A percentile compares a stretch with the other conserved stretches of the same genome.
phyloP scores from a whole-genome alignment of 1,284 basidiomycete genomes.

The Schizophyllum amplum region DNA sequence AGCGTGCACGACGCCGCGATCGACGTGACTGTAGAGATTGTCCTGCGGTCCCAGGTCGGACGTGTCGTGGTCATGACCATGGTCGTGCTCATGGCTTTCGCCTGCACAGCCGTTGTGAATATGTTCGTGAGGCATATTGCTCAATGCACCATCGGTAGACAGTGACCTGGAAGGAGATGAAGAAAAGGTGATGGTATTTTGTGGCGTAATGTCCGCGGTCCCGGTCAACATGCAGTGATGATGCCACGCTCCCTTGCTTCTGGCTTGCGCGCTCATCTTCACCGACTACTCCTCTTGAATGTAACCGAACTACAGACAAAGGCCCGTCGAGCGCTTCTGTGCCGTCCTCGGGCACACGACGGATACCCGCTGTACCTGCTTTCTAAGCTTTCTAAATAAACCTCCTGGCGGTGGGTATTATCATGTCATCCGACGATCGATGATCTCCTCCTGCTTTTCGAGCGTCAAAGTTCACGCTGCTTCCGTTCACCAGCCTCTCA shows the following conservation, averaged over 20 bases:
- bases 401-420: too few species aligned
- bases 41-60: constrained; percentile 52
- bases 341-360: too few species aligned
- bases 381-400: too few species aligned
- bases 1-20: constrained; percentile 63
- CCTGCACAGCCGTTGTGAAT: background rate
- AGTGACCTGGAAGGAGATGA: background rate
- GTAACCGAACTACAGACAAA: too few species aligned
- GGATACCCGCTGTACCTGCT: too few species aligned
- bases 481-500: too few species aligned
- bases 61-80: constrained; percentile 39
- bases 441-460: too few species aligned
- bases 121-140: background rate
- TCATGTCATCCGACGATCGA: too few species aligned
- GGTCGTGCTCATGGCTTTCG: constrained; percentile 39
- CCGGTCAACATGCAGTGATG: background rate
- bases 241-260: background rate
- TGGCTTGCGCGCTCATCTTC: background rate
- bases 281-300: too few species aligned
- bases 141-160: background rate
- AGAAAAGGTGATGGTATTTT: background rate
- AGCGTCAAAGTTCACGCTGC: too few species aligned
- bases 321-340: too few species aligned
- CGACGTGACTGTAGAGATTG: constrained; percentile 62
- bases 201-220: background rate